Evolutionary conservation across 2,329 filamentous ascomycete species (phyloP), one percentile per base, ranked within the genome.

Genomic region (Diplodia sapinea): DNA sequence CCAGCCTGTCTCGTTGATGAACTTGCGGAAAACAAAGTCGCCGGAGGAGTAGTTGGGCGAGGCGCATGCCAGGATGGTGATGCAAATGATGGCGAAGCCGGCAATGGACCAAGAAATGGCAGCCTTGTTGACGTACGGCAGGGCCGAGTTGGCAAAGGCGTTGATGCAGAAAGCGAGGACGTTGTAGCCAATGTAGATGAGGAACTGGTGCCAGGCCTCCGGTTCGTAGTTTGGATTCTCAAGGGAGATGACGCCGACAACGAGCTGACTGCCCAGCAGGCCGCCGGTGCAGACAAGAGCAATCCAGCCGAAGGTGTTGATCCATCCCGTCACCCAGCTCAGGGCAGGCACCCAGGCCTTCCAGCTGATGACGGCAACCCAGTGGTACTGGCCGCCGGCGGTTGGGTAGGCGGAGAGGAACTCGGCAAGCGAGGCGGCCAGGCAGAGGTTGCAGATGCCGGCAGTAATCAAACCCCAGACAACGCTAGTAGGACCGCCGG

Each of bases 281-380:
- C 89, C 88, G 17, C 87, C 89, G 0, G 89, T 90, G 8, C 90
- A 89, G 4, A 87, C 88, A 65, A 92, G 78, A 4, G 78, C 78
- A 38, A 91, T 88, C 88, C 89, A 92, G 17, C 89, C 89, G n/a
- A 87, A 87, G 47, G 88, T 85, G 72, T 89, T 90, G 76, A 89
- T 91, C 89, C 89, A 92, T 33, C 90, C 90, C 0, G 89, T 91
- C 56, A 88, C 85, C 81, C 89, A 92, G 56, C 88, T 89, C 12
- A 91, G 83, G 36, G 87, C 80, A 0, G 87, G 86, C 20, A 86
- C 85, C 82, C 84, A 89, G 66, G 78, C 79, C 68, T 84, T 82
- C 82, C 87, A 89, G 38, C 85, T 83, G 70, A 92, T 80, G 62
- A 87, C 82, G 66, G 89, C 88, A 2, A 89, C 90, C 90, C 89